Evolutionary conservation across 2,329 filamentous ascomycete genomes (phyloP).

Genomic region (Cucurbitaria berberidis): DNA sequence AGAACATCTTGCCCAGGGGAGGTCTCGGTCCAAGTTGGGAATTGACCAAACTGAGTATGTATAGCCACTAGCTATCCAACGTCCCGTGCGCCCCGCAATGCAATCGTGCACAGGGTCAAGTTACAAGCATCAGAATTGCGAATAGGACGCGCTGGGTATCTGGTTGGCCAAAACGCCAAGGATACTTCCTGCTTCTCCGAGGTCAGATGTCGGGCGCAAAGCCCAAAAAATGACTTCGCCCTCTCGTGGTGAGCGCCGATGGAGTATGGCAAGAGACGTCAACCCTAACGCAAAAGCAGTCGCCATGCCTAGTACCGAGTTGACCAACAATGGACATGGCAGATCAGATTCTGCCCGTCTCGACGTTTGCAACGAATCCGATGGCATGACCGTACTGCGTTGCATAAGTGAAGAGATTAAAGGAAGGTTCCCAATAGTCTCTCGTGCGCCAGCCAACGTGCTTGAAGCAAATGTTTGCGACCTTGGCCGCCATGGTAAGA

Average conservation of each 20-base stretch:
- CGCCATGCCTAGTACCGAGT: slow-evolving; percentile 29
- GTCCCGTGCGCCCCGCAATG: slow-evolving; percentile 17
- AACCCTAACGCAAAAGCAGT: slow-evolving; percentile 31
- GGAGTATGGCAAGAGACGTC: slow-evolving; percentile 37
- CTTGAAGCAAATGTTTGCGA: slow-evolving; percentile 16
- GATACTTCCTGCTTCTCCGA: slow-evolving; percentile 43
- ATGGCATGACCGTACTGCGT: slow-evolving; percentile 12
- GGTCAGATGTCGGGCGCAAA: slow-evolving; percentile 28
- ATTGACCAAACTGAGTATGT: no score
- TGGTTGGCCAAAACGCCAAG: slow-evolving; percentile 38
- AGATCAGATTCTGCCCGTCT: slow-evolving; percentile 28
- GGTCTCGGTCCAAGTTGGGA: no score
- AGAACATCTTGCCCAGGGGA: neutral
- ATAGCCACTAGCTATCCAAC: slow-evolving; percentile 14
- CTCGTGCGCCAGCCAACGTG: slow-evolving; percentile 18
- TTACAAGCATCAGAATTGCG: slow-evolving; percentile 15
- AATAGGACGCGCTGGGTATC: slow-evolving; percentile 23
- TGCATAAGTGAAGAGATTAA: slow-evolving; percentile 27
- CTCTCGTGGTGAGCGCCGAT: slow-evolving; percentile 41
- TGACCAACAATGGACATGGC: slow-evolving; percentile 36
- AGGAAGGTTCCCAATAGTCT: slow-evolving; percentile 32
- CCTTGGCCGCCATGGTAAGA: slow-evolving; percentile 35
- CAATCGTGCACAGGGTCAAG: slow-evolving; percentile 2
- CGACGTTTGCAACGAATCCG: slow-evolving; percentile 10
- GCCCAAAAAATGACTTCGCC: slow-evolving; percentile 46